Evolutionary conservation across 257 asterid species (phyloP).

Genomic region (Fraxinus americana): DNA sequence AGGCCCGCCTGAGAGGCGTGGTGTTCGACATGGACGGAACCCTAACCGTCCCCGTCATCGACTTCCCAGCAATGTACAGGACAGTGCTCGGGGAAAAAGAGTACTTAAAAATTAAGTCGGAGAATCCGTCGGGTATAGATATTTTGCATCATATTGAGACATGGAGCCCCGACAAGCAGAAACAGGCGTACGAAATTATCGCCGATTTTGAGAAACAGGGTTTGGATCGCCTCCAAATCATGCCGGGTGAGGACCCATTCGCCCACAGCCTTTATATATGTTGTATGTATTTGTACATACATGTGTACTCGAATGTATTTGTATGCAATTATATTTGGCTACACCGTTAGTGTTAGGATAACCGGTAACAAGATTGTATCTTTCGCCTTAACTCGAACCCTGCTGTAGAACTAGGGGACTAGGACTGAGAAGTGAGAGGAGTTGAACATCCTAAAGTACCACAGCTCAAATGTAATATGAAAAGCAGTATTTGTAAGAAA

Average conservation of each 20-base stretch:
- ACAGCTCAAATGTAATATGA: not conserved
- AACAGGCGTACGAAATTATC: slow-evolving; percentile 60
- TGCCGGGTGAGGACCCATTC: slow-evolving; percentile 66
- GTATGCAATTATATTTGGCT: not conserved
- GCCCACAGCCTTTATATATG: not conserved
- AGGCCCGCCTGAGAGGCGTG: slow-evolving; percentile 70
- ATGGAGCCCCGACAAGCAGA: slow-evolving; percentile 79
- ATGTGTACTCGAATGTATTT: not conserved
- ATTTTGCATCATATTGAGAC: slow-evolving; percentile 79
- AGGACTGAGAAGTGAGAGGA: not conserved
- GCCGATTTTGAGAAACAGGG: slow-evolving; percentile 85
- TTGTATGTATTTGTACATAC: not conserved
- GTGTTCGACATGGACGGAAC: slow-evolving; percentile 99
- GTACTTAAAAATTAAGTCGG: slow-evolving; percentile 45
- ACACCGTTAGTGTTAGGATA: not conserved
- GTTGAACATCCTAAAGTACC: not conserved
- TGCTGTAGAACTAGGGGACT: not conserved
- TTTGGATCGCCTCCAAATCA: slow-evolving; percentile 81
- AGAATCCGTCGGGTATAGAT: slow-evolving; percentile 78
- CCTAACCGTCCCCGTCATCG: slow-evolving; percentile 88
- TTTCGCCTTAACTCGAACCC: not conserved
- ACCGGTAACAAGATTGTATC: not conserved
- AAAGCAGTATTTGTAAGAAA: not conserved
- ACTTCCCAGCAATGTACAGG: slow-evolving; percentile 84
- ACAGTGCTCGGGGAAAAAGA: slow-evolving; percentile 84